These are phyloP conservation scores for Phytophthora citrophthora DNA, from an alignment of 352 stramenopile species.

Conservation along the genomic window DNA sequence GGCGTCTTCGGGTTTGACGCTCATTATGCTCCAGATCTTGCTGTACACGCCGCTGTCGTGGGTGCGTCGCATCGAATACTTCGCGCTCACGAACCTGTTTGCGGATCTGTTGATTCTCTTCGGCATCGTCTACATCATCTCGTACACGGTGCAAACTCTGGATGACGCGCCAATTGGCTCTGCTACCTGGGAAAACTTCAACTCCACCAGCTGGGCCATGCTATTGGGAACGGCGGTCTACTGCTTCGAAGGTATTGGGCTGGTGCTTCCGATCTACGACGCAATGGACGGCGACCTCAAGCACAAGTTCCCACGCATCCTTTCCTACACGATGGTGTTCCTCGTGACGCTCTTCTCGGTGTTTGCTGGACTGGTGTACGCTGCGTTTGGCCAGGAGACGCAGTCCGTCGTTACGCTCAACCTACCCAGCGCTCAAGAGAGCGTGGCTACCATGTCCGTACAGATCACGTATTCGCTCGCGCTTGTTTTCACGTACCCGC, in stretches of 20 bases:
- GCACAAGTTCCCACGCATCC: constrained; percentile 66
- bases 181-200: constrained; percentile 69
- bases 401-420: constrained; percentile 71
- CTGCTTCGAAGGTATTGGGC: constrained; percentile 76
- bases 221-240: constrained; percentile 72
- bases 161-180: constrained; percentile 32
- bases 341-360: constrained; percentile 61
- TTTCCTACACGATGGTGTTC: constrained; percentile 57
- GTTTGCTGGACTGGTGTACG: constrained; percentile 64
- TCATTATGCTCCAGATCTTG: constrained; percentile 70
- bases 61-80: constrained; percentile 80
- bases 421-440: constrained; percentile 56
- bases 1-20: constrained; percentile 56
- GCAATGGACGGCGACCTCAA: constrained; percentile 60
- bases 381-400: constrained; percentile 55
- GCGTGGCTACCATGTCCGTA: constrained; percentile 63
- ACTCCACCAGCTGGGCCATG: constrained; percentile 65
- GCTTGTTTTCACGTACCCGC: constrained; percentile 72
- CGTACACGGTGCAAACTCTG: constrained; percentile 55
- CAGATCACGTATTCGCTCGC: constrained; percentile 72
- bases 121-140: constrained; percentile 63
- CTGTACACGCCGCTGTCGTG: constrained; percentile 74
- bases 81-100: constrained; percentile 72
- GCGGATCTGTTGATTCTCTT: constrained; percentile 68
- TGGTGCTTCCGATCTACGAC: constrained; percentile 76